phyloP scores from a whole-genome alignment of 1,139 yeast species.

The Saccharomyces hybrid region DNA sequence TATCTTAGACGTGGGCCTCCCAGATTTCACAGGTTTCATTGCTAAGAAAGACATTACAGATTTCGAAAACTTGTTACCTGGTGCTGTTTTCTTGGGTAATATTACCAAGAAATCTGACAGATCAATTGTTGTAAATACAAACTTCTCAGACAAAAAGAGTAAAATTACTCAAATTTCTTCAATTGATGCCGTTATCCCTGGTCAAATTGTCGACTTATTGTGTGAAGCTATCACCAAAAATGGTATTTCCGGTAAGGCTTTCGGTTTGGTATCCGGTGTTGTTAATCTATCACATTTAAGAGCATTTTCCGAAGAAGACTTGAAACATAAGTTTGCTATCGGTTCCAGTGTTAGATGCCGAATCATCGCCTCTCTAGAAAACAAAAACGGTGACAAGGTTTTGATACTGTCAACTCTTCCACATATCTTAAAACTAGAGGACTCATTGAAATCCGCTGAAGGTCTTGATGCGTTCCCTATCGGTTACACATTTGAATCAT shows the following conservation, averaged over 20 bases:
- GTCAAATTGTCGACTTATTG: constrained; percentile 68
- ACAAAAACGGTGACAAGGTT: constrained; percentile 47
- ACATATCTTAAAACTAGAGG: constrained; percentile 38
- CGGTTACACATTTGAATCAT: constrained; percentile 63
- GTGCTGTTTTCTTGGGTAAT: constrained; percentile 47
- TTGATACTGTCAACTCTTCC: constrained; percentile 60
- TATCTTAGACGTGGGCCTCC: constrained; percentile 61
- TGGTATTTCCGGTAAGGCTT: constrained; percentile 58
- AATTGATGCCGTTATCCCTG: constrained; percentile 76
- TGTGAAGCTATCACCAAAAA: constrained; percentile 51
- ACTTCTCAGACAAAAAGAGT: constrained; percentile 38
- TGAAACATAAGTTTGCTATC: constrained; percentile 54
- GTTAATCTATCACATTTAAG: constrained; percentile 61
- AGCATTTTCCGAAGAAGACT: constrained; percentile 40
- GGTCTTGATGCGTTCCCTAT: constrained; percentile 62
- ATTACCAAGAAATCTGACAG: constrained; percentile 46
- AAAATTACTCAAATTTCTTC: constrained; percentile 53
- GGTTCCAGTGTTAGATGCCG: constrained; percentile 67
- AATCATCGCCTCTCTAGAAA: constrained; percentile 52
- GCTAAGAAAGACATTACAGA: constrained; percentile 54
- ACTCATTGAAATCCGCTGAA: constrained; percentile 16
- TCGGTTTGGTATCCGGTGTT: constrained; percentile 70
- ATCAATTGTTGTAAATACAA: constrained; percentile 50
- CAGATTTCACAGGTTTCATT: constrained; percentile 61
- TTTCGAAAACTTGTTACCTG: constrained; percentile 31